Evolutionary conservation across 352 stramenopile species (phyloP), one percentile per base, ranked within the genome.

Genomic region (Globisporangium emineosum): DNA sequence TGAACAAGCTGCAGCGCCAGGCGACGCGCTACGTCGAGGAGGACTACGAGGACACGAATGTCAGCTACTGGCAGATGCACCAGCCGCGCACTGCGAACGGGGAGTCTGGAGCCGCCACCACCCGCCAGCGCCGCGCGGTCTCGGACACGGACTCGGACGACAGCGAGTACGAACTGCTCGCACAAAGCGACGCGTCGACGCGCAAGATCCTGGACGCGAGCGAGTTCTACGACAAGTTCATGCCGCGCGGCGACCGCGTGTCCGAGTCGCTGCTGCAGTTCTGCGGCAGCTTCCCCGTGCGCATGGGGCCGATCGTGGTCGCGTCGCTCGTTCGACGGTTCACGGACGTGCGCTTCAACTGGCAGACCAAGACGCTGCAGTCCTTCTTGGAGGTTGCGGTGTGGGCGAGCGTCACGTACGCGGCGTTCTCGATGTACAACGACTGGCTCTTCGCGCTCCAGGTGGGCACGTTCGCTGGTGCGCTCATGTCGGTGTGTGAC

Each of bases 401-500:
- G 67, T 94, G 83, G 83, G 67, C 47, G 25, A 91, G 81, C 68
- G 82, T 92, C 54, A 90, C 80, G 62, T 78, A 72, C 64, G 83
- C 76, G 5, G 73, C 81, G 30, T 88, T 83, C 56, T 88, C 75
- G 60, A 66, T 92, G 13, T 67, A 49, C 45, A 78, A 69, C 29
- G 81, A 94, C 66, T 67, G 70, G 43, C 64, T 91, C 6, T 70
- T 86, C 17, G 83, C 86, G 25, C 62, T 90, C 12, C 68, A 94
- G 63, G 75, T 92, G 42, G 83, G 81, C 40, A 90, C 80, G 21
- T 88, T 91, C 33, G 80, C 90, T 29, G 86, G 86, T 43, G 79
- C 83, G 23, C 65, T 91, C 63, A 94, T 92, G 83, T 92, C 86
- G 29, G 72, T 92, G 12, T 91, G 86, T 33, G 86, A 92, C 53